These are phyloP conservation scores for Pyrus hybrid DNA, from an alignment of 331 rosid species.

Conservation along the genomic window DNA sequence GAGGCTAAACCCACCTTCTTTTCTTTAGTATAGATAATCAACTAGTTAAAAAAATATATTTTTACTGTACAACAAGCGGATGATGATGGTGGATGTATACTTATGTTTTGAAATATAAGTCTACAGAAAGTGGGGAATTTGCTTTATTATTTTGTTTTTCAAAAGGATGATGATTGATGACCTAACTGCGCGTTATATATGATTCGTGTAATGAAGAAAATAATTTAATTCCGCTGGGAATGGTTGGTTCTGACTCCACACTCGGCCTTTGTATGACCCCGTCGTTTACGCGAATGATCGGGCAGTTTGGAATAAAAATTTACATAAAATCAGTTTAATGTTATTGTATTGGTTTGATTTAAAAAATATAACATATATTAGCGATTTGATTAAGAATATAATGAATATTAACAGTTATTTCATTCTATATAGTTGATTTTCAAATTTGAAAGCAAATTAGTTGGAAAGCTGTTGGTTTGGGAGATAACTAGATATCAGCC, in stretches of 20 bases:
- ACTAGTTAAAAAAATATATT: no score
- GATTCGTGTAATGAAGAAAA: neutral
- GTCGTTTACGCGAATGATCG: no score
- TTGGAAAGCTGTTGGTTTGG: neutral
- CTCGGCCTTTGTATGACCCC: no score
- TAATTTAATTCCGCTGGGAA: neutral
- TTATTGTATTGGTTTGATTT: neutral
- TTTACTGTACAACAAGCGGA: no score
- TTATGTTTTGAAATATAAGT: neutral
- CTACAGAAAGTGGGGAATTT: neutral
- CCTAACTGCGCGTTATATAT: neutral
- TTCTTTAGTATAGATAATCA: neutral
- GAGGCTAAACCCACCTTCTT: accelerated
- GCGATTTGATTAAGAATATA: no score
- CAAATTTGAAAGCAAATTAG: neutral
- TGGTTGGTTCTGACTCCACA: neutral
- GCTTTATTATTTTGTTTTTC: neutral
- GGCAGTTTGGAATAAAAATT: no score
- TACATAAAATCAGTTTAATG: no score
- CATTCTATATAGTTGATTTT: no score
- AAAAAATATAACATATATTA: no score
- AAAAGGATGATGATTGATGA: neutral
- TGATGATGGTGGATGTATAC: neutral
- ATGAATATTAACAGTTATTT: no score
- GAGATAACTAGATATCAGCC: neutral